Conservation (phyloP, 106 monocot genomes). For the Alisma plantagoaquatica region DNA sequence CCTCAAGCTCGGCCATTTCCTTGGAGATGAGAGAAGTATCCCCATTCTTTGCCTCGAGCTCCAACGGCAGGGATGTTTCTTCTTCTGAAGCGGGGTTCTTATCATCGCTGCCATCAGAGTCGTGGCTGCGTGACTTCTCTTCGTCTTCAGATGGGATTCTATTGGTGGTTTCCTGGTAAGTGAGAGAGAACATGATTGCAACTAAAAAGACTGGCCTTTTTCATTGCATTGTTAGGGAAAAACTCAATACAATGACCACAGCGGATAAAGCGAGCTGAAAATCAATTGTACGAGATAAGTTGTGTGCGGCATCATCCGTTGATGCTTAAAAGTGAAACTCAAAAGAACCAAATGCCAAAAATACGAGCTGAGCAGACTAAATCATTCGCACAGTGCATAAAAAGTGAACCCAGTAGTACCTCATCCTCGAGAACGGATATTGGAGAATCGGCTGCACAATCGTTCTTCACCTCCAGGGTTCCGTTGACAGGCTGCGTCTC, state of each 20-base stretch:
- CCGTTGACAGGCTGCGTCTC: no score
- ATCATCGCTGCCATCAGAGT: not conserved
- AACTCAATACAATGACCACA: not conserved
- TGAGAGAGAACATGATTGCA: not conserved
- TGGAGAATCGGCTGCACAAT: conserved; percentile 51
- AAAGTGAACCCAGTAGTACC: conserved; percentile 19
- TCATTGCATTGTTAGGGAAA: not conserved
- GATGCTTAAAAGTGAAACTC: not conserved
- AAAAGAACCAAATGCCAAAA: not conserved
- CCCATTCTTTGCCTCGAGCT: conserved; percentile 55
- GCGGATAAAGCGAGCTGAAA: not conserved
- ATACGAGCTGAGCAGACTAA: not conserved
- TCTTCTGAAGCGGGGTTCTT: not conserved
- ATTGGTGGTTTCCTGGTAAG: conserved; percentile 1
- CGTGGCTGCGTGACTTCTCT: conserved; percentile 2
- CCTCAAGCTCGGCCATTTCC: conserved; percentile 52
- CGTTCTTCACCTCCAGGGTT: conserved; percentile 37
- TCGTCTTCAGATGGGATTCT: conserved; percentile 3
- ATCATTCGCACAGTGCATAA: not conserved
- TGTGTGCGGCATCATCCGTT: not conserved
- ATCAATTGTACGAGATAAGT: no score
- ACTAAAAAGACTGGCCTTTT: not conserved
- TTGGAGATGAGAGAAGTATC: conserved; percentile 44
- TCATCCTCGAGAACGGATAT: conserved; percentile 84
- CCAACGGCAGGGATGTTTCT: conserved; percentile 11